Base-by-base conservation (phyloP, 2,329 filamentous ascomycete genomes). In the Nemania sp. region DNA sequence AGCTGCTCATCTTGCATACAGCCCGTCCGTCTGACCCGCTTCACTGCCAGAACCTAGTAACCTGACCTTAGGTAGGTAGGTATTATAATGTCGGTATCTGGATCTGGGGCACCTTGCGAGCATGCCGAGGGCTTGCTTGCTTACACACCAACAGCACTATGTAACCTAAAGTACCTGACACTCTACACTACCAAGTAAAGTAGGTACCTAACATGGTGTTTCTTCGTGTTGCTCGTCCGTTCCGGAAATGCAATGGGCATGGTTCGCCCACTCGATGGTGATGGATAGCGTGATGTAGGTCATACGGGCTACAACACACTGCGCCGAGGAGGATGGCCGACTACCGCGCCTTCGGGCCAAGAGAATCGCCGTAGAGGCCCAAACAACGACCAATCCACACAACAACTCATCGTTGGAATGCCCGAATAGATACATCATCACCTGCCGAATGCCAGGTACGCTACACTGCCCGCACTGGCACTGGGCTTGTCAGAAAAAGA, bases 1-100 rank as follows among this genome's bases (percentile, higher is more conserved):
- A 47, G 57, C 17, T 47, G 49, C 55, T 39, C 54, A 63, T 65
- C 63, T 64, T 60, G 61, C 63, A 63, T 63, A 57, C 49, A 51
- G 45, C 54, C 60, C 60, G 34, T 48, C 51, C 47, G 59, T 62
- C 35, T 35, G 11, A 13, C 35, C 43, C 42, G 17, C 42, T 20
- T 39, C 40, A 54, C 12, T 42, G 43, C 58, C 46, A 53, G 43
- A 29, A 29, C 25, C 25, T 29, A 29, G 25, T 3, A 29, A 4
- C 25, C 3, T 29, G n/a, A n/a, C n/a, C n/a, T n/a, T n/a, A n/a
- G n/a, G n/a, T n/a, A n/a, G n/a, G n/a, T n/a, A n/a, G n/a, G n/a
- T n/a, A n/a, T n/a, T n/a, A n/a, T n/a, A n/a, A n/a, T n/a, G n/a
- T n/a, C n/a, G n/a, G n/a, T n/a, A n/a, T n/a, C n/a, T n/a, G n/a